Conservation (phyloP, 345 rosid species). For the Boechera stricta region DNA sequence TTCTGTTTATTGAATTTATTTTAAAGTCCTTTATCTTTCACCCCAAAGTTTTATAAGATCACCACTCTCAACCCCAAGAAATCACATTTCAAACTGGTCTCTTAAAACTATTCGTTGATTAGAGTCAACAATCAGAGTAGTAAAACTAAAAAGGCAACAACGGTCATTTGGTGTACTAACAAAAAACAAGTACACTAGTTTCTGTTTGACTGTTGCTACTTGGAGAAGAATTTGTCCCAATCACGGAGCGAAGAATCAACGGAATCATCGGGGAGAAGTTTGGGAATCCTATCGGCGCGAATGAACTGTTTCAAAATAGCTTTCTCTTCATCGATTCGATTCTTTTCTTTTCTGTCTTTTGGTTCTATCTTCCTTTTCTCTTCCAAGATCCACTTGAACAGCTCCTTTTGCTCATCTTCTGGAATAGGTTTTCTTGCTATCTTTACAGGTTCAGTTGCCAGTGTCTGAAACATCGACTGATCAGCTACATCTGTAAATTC, state of each 20-base stretch:
- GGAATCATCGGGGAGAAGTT: constrained; percentile 50
- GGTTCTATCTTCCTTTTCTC: constrained; percentile 74
- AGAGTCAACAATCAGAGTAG: constrained; percentile 29
- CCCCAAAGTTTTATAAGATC: constrained; percentile 12
- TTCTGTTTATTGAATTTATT: background rate
- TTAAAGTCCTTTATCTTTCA: background rate
- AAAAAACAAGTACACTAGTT: constrained; percentile 33
- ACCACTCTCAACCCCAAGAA: background rate
- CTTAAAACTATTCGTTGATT: constrained; percentile 18
- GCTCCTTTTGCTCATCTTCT: constrained; percentile 73
- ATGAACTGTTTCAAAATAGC: constrained; percentile 71
- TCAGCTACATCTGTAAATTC: constrained; percentile 37
- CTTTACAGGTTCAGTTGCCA: constrained; percentile 43
- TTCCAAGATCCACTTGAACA: constrained; percentile 76
- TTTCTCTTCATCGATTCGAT: constrained; percentile 66
- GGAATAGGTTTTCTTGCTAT: constrained; percentile 57
- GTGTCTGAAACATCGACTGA: constrained; percentile 27
- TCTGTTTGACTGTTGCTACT: constrained; percentile 16
- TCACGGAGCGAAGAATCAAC: constrained; percentile 38
- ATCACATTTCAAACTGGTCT: constrained; percentile 11
- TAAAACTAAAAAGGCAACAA: constrained; percentile 3
- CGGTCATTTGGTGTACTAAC: constrained; percentile 25
- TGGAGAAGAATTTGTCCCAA: constrained; percentile 45
- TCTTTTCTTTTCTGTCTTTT: constrained; percentile 55
- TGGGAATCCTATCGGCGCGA: constrained; percentile 58